Percentiles rank a stretch among this genome's conserved stretches.
Evolutionary conservation across 129 eudicot genomes (phyloP).

Genomic region (Arctium lappa): DNA sequence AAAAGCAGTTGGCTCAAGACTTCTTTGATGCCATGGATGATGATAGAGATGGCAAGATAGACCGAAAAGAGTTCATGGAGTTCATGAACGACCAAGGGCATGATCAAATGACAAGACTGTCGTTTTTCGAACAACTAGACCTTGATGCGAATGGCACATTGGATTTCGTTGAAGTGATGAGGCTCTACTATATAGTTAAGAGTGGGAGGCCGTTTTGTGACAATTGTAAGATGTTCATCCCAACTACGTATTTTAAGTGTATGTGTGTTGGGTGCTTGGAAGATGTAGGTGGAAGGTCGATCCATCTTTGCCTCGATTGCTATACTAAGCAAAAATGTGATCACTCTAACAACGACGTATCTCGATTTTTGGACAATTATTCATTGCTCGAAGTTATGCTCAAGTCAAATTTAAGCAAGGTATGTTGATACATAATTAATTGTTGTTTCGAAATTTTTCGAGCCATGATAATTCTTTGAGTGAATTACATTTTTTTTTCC

Average conservation of each 20-base stretch:
- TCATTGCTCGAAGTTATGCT: constrained; percentile 36
- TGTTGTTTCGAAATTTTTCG: neutral
- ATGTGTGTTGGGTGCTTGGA: constrained; percentile 44
- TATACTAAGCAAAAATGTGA: neutral
- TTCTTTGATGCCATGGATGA: constrained; percentile 47
- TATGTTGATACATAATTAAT: neutral
- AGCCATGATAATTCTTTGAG: too few species aligned
- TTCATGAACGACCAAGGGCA: constrained; percentile 42
- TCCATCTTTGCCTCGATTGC: constrained; percentile 31
- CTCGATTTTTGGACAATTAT: constrained; percentile 42
- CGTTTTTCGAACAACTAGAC: constrained; percentile 42
- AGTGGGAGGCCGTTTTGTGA: constrained; percentile 56
- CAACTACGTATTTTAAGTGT: constrained; percentile 38
- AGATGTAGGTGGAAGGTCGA: neutral
- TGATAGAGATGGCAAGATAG: constrained; percentile 38
- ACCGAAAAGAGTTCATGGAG: constrained; percentile 33
- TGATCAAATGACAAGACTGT: neutral
- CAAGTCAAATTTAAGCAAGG: constrained; percentile 16
- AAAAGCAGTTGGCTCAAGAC: constrained; percentile 26
- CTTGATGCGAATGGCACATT: constrained; percentile 28
- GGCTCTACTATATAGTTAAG: constrained; percentile 45
- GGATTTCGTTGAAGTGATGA: constrained; percentile 49
- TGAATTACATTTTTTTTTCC: neutral
- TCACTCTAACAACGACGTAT: constrained; percentile 20
- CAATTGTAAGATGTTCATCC: constrained; percentile 30